A percentile compares a stretch with the other conserved stretches of the same genome.
phyloP scores from a whole-genome alignment of 2,329 filamentous ascomycete genomes.

The Penicillium capsulatum region DNA sequence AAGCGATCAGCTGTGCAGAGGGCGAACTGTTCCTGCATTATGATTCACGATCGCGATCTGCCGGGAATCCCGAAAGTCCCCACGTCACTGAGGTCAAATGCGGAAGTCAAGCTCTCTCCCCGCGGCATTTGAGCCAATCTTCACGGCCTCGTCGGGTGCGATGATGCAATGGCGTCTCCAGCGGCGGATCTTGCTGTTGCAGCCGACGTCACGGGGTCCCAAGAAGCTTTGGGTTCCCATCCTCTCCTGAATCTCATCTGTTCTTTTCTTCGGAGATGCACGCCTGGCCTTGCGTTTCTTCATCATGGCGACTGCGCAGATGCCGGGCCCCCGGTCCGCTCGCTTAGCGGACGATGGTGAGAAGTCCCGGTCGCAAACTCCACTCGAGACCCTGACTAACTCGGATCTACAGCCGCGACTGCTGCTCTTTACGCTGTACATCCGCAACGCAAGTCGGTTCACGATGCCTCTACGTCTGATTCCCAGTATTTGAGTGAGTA shows the following conservation, averaged over 20 bases:
- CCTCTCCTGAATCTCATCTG: conserved; percentile 12
- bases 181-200: conserved; percentile 22
- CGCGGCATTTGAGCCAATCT: no score
- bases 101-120: no score
- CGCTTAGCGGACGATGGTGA: conserved; percentile 36
- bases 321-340: conserved; percentile 26
- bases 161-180: conserved; percentile 23
- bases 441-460: conserved; percentile 33
- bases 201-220: conserved; percentile 30
- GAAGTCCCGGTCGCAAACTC: conserved; percentile 2
- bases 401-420: conserved; percentile 48
- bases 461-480: conserved; percentile 21
- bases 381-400: conserved; percentile 9
- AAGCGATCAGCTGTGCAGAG: no score
- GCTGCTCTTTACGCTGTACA: conserved; percentile 57
- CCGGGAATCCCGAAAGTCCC: no score
- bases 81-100: no score
- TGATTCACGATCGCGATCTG: no score
- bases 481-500: conserved; percentile 24
- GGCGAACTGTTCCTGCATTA: no score
- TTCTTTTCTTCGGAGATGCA: conserved; percentile 4
- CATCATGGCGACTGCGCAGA: conserved; percentile 32
- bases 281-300: conserved; percentile 7
- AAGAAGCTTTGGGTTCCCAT: conserved; percentile 27
- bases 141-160: neutral